Base-by-base conservation (phyloP, 2,329 filamentous ascomycete genomes). In the Metarhizium guizhouense region DNA sequence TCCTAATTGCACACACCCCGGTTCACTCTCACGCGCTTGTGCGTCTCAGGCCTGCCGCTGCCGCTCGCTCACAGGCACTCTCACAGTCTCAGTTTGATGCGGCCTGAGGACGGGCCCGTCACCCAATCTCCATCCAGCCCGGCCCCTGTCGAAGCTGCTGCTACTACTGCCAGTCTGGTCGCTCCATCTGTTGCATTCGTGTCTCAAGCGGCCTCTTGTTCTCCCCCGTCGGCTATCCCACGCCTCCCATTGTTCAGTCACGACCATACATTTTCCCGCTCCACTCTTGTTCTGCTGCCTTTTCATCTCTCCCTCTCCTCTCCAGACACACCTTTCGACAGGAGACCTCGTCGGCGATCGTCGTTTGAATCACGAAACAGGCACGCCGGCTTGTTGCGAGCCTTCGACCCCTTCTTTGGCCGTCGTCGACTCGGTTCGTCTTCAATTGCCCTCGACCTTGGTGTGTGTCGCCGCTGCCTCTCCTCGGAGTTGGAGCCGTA, bases 281-380 rank as follows among this genome's bases (percentile, higher is more conserved):
- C 45, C 52, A 54, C 52, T 54, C 52, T 49, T 34, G 29, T 53
- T 40, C 43, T 53, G 52, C 47, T 36, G 36, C 42, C 47, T 25
- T 20, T 54, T 29, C 34, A 16, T 14, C 48, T 54, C 45, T 54
- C 32, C 25, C 42, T 42, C 20, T 8, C 51, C 43, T 42, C 52
- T 14, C 34, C 43, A 49, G 8, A 45, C 52, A 40, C n/a, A 7
- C 52, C 18, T 48, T 49, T 36, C 52, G 32, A 20, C 16, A 54
- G 14, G 32, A 54, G 52, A 42, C 45, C 34, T 2, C 52, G n/a
- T 16, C 7, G 52, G 20, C 45, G 45, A 49, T 34, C 52, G 45
- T 20, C 13, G 29, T 48, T 7, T 48, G 18, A 25, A 49, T 29
- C 20, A 10, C 52, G 34, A 43, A 42, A 30, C 51, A 45, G 36